Evolutionary conservation across 1,139 yeast genomes (phyloP).

Genomic region (Candida tetrigidarum): DNA sequence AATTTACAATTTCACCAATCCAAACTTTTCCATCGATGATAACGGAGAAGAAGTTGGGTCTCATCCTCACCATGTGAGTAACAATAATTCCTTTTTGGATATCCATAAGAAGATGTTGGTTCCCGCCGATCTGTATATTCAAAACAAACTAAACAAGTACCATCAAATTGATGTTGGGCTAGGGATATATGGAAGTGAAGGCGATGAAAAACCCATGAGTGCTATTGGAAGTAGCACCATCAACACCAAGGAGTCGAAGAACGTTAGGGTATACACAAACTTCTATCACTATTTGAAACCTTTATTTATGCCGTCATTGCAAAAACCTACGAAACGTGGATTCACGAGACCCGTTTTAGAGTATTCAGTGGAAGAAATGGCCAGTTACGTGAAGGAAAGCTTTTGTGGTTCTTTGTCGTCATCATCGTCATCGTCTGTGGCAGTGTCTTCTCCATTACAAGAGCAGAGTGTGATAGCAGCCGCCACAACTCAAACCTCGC

Average conservation of each 20-base stretch:
- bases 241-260: slow-evolving; percentile 7
- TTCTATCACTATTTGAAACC: slow-evolving; percentile 18
- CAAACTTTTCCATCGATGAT: slow-evolving; percentile 32
- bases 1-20: slow-evolving; percentile 44
- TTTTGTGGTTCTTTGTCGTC: slow-evolving; percentile 18
- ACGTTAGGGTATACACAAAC: slow-evolving; percentile 2
- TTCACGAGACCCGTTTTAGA: slow-evolving; percentile 27
- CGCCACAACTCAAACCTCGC: neutral
- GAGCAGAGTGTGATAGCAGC: neutral
- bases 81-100: slow-evolving; percentile 28
- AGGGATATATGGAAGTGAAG: slow-evolving; percentile 21
- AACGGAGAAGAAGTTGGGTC: slow-evolving; percentile 25
- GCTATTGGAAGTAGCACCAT: neutral
- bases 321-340: slow-evolving; percentile 17
- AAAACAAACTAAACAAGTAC: slow-evolving; percentile 25
- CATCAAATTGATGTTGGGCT: slow-evolving; percentile 26
- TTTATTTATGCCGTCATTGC: slow-evolving; percentile 19
- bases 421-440: neutral
- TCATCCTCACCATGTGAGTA: slow-evolving; percentile 16
- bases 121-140: slow-evolving; percentile 47
- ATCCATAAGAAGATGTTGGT: slow-evolving; percentile 40
- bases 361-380: slow-evolving; percentile 32
- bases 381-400: slow-evolving; percentile 30
- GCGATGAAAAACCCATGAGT: neutral
- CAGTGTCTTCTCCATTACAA: neutral